Evolutionary conservation across 768 basidiomycete genomes (phyloP).

Genomic region (Inosperma sp.): DNA sequence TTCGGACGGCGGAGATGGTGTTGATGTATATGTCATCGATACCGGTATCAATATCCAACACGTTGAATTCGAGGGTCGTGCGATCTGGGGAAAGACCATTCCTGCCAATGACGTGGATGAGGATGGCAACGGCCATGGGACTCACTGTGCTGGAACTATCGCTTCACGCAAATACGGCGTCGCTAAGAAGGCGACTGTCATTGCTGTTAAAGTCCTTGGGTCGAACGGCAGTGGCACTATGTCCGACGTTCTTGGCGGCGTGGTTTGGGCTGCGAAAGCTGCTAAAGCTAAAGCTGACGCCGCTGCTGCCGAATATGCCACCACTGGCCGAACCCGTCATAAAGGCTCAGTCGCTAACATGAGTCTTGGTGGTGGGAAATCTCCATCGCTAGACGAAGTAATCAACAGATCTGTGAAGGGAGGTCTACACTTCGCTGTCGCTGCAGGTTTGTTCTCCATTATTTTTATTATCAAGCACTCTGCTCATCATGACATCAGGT

Average conservation of each 20-base stretch:
- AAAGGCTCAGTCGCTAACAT: constrained; percentile 97
- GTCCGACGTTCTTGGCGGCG: constrained; percentile 90
- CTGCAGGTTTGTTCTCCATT: constrained; percentile 63
- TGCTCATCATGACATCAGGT: constrained; percentile 32
- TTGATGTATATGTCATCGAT: constrained; percentile 86
- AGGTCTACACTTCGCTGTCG: constrained; percentile 96
- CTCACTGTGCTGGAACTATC: constrained; percentile 94
- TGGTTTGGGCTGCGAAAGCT: constrained; percentile 64
- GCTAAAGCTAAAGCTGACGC: constrained; percentile 53
- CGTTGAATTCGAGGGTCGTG: constrained; percentile 84
- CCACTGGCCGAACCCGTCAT: constrained; percentile 81
- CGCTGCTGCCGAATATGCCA: constrained; percentile 59
- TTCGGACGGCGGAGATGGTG: constrained; percentile 75
- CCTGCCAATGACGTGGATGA: constrained; percentile 77
- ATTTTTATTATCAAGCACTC: neutral
- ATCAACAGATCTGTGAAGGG: constrained; percentile 79
- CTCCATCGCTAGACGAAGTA: constrained; percentile 72
- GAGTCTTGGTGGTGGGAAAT: constrained; percentile 96
- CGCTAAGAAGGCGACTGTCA: constrained; percentile 85
- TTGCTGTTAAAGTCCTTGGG: constrained; percentile 93
- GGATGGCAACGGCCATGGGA: constrained; percentile 94
- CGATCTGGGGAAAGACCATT: constrained; percentile 90
- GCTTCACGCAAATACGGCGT: constrained; percentile 93
- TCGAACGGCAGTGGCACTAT: constrained; percentile 91
- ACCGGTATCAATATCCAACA: constrained; percentile 89